These are phyloP conservation scores for Penicillium sp. DNA, from an alignment of 2,329 filamentous ascomycete species.

Conservation along the genomic window DNA sequence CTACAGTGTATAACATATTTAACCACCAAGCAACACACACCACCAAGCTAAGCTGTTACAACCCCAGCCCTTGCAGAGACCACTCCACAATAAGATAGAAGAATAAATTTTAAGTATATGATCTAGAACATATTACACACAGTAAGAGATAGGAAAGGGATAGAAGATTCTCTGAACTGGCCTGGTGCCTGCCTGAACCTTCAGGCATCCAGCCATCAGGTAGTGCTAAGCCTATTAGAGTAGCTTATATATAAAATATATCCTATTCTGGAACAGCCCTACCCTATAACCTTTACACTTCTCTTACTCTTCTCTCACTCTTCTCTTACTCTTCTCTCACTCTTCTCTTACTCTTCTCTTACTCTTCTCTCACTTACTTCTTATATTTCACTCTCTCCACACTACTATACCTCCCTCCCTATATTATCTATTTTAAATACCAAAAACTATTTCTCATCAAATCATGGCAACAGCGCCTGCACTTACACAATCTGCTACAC, in stretches of 20 bases:
- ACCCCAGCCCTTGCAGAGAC: too few species aligned
- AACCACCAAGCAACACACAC: too few species aligned
- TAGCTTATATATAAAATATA: background rate
- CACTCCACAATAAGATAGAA: too few species aligned
- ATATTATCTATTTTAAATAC: background rate
- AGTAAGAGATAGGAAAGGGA: too few species aligned
- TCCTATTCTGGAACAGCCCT: background rate
- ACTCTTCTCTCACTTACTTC: background rate
- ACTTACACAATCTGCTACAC: background rate
- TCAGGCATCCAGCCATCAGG: too few species aligned
- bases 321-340: background rate
- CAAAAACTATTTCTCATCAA: background rate
- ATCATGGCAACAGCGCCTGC: background rate
- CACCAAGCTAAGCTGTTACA: too few species aligned
- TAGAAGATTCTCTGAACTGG: too few species aligned
- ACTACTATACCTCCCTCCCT: background rate
- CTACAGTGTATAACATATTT: too few species aligned
- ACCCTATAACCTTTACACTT: background rate
- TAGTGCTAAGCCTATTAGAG: background rate
- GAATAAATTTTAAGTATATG: too few species aligned
- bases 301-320: background rate
- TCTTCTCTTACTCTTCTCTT: background rate
- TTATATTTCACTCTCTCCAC: background rate
- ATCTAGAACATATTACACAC: too few species aligned
- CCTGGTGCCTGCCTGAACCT: too few species aligned